Evolutionary conservation across 75 land plant genomes (phyloP), one percentile per base, ranked within the genome.

Genomic region (Cupressus sempervirens): DNA sequence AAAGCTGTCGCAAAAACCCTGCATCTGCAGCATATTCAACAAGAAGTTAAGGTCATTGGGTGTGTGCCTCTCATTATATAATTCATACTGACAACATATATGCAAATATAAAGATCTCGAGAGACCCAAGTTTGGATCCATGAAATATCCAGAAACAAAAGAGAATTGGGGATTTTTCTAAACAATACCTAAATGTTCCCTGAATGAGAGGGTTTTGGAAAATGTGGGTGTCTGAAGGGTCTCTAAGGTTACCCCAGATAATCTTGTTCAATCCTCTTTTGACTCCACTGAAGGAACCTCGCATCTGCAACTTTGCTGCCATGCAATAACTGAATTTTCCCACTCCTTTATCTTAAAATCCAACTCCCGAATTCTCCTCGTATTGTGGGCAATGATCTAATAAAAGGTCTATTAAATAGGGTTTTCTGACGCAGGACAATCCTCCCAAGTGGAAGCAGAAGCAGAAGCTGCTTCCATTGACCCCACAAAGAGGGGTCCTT

Each of bases 181-280:
- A 10, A 29, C 35, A 35, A 72, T 72, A 72, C 74, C 74, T 72
- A 30, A 32, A 72, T 72, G 35, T 12, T 72, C 35, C 74, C 35
- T 32, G 74, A 72, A 72, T 32, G 35, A 72, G 35, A 72, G 36
- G 29, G 32, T 68, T 29, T 26, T 29, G 73, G n/a, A 6, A 34
- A 8, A 26, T n/a, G 73, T 26, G 7, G n/a, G 73, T 0, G 74
- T 30, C 0, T 32, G 74, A 32, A 10, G 74, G 74, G 32, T 72
- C 74, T 32, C 74, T 72, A 32, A 72, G 32, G 35, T 72, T 72
- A 32, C 74, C 74, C 11, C 35, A 30, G 35, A 72, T 62, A 7
- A 62, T 72, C 35, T 72, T 72, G 74, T 72, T 72, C 74, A 72
- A 72, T 72, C 74, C 74, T 32, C 74, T 72, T 32, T 12, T 72